Conservation (phyloP, 2,329 filamentous ascomycete genomes). For the Harringtonia aguacate region DNA sequence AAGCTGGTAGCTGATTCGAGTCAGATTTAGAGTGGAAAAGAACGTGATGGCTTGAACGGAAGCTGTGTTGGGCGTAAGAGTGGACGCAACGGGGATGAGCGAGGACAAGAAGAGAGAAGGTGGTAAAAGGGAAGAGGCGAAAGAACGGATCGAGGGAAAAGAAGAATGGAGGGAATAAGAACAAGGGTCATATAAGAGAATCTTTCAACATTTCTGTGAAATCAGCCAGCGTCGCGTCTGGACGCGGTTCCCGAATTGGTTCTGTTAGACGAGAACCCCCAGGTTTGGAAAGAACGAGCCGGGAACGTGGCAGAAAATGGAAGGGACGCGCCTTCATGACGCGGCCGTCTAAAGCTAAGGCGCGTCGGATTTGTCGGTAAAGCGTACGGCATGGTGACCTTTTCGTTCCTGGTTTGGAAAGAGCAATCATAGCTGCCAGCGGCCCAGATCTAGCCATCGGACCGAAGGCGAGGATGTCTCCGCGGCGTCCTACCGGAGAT, state of each 20-base stretch:
- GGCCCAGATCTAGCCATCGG: background rate
- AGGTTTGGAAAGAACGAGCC: background rate
- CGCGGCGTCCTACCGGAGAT: no score
- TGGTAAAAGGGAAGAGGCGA: background rate
- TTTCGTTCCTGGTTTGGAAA: background rate
- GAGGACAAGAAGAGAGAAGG: background rate
- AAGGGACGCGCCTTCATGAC: background rate
- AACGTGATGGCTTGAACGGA: no score
- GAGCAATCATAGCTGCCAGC: background rate
- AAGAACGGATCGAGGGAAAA: background rate
- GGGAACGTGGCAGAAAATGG: background rate
- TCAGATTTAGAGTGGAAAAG: no score
- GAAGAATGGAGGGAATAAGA: no score
- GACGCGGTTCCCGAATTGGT: background rate
- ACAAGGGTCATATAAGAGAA: no score
- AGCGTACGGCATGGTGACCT: background rate
- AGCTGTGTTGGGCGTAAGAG: background rate
- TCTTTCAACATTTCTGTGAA: no score
- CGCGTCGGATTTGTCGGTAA: background rate
- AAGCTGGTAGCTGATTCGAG: no score
- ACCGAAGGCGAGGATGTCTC: no score
- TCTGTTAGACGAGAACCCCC: background rate
- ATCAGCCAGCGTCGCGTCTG: no score
- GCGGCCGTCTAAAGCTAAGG: no score
- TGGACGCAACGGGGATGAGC: background rate